Conservation (phyloP, 2,329 filamentous ascomycete species). For the Colletotrichum sp. region DNA sequence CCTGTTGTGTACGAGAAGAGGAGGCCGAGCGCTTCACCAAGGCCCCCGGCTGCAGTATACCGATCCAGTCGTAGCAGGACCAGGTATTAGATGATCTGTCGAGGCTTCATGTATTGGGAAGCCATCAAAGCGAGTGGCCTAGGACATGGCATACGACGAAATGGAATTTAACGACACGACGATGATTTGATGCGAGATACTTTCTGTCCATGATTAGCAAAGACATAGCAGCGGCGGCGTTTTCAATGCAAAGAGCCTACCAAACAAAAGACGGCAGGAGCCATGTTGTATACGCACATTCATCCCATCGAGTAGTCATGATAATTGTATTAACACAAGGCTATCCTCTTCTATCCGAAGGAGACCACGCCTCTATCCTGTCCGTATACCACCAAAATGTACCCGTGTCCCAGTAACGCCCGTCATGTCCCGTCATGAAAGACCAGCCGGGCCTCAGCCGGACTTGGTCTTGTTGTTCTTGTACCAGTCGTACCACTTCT, state of each 20-base stretch:
- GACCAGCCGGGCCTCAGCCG: not conserved
- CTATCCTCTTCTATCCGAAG: constrained; percentile 2
- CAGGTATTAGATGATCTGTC: not conserved
- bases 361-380: not conserved
- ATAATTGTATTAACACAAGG: constrained; percentile 5
- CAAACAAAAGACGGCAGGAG: not conserved
- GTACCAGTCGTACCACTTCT: constrained; percentile 80
- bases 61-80: constrained; percentile 8
- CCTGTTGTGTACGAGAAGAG: constrained; percentile 15
- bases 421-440: not conserved
- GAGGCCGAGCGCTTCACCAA: constrained; percentile 1
- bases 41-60: constrained; percentile 5
- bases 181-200: not conserved
- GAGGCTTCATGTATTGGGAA: not conserved
- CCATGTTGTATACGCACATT: not conserved
- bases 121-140: not conserved
- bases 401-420: constrained; percentile 1
- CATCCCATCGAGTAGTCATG: not conserved
- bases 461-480: constrained; percentile 33
- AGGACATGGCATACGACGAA: not conserved
- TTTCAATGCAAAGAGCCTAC: not conserved
- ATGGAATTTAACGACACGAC: not conserved
- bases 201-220: not conserved
- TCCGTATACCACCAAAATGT: not conserved
- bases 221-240: not conserved